Base-by-base conservation (phyloP, 495 filamentous ascomycete genomes). In the Paragyromitra xinjiangensis region DNA sequence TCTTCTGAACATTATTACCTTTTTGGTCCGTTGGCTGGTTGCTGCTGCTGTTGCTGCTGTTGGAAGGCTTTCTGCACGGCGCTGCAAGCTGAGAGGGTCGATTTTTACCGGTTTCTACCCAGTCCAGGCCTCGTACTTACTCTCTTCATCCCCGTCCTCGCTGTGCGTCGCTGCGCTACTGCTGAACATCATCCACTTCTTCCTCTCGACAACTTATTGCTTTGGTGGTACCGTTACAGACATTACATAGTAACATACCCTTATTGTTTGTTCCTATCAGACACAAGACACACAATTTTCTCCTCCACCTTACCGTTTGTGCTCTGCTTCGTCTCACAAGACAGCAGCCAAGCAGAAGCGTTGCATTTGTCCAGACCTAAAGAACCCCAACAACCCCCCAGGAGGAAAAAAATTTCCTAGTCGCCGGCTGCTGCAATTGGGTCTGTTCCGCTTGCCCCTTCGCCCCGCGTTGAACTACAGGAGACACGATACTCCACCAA, bases 401-500 rank as follows among this genome's bases (percentile, higher is more conserved):
- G 53, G 45, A 19, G 40, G 53, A 50, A 61, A 55, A 72, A 72
- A 76, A 64, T 37, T 59, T 58, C 61, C 69, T 73, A 64, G 66
- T 63, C 71, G 66, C 63, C 42, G 56, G 61, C 77, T 78, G 12
- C 74, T 79, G 67, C 67, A 79, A 79, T 79, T 79, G 77, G 77
- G 55, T 50, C 67, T 79, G 66, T 58, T 72, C 74, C 51, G 44
- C 66, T 66, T 79, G 37, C 69, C 55, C 42, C 64, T 78, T 78
- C 73, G 64, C 76, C 65, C 76, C 77, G 51, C 77, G 74, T 66
- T 37, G 59, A 79, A 79, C 75, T 78, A 79, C 45, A 78, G 77
- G 77, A 79, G 77, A 79, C 77, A 79, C 77, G 75, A 79, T 79
- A 78, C 77, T 79, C 77, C 73, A 64, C 77, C 75, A 71, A 67